Base-by-base conservation (phyloP, 495 filamentous ascomycete genomes). In the Hypoxylon intermedium region DNA sequence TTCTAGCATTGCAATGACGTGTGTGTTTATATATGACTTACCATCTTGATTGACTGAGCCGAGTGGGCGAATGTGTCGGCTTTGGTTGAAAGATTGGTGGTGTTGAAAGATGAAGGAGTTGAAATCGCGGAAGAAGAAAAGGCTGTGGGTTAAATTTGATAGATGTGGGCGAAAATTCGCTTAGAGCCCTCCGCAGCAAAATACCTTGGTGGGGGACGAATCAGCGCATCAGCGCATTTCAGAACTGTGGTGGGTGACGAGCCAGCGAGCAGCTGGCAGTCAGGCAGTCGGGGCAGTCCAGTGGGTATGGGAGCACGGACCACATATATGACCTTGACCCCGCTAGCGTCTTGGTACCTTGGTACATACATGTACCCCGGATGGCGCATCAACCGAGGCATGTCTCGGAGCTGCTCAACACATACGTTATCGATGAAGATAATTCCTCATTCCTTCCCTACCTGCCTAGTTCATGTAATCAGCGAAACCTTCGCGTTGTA, bases 1-100 rank as follows among this genome's bases (percentile, higher is more conserved):
- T 71, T 71, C 65, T 71, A 33, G 59, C 65, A 63, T 61, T 55
- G 51, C 58, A 59, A 53, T 49, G 36, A 44, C 15, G 38, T 52
- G 7, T 48, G 7, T 49, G n/a, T 62, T 58, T 34, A 66, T 43
- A 23, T 23, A 40, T 53, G 12, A 85, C 82, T 83, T 72, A 85
- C 82, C 82, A 85, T 85, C 70, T 82, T 85, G 80, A 79, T 71
- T 74, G 79, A 73, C 77, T 75, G 69, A 67, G 74, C 69, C 70
- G 73, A 69, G 15, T 63, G 58, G 70, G 61, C 56, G 42, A 58
- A 57, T 59, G 61, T 56, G 55, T 72, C 64, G 70, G 67, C 57
- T 33, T 23, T 72, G 48, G 74, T 67, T 59, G 71, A 67, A 65
- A 71, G 60, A 58, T 66, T 58, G 58, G 31, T 57, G 43, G 36